Evolutionary conservation across 169 alveolate species (phyloP).

Genomic region (Ichthyophthirius multifiliis): DNA sequence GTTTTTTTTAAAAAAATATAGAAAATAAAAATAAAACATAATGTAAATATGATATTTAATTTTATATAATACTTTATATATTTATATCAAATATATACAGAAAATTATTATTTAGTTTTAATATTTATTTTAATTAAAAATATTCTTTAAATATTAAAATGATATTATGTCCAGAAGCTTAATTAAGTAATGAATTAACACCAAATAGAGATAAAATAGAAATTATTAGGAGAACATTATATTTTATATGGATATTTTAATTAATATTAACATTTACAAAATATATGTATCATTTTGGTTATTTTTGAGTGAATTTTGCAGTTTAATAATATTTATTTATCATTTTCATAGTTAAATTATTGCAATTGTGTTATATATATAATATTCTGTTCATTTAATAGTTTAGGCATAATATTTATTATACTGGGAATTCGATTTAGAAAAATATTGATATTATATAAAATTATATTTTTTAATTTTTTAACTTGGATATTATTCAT

Average conservation of each 20-base stretch:
- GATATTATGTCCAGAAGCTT: background rate
- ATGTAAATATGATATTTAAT: too few relatives aligned
- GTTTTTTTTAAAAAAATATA: too few relatives aligned
- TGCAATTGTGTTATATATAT: slow-evolving; percentile 5
- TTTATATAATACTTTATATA: too few relatives aligned
- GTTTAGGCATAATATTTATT: too few relatives aligned
- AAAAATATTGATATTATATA: too few relatives aligned
- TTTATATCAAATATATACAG: too few relatives aligned
- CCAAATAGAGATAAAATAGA: slow-evolving; percentile 11
- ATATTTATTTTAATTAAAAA: too few relatives aligned
- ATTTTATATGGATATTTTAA: background rate
- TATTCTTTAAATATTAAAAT: background rate
- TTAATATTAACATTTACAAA: background rate
- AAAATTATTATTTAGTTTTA: too few relatives aligned
- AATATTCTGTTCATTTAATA: background rate
- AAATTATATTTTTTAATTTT: too few relatives aligned
- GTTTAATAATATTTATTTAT: background rate
- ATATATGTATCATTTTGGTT: background rate
- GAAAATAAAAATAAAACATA: too few relatives aligned
- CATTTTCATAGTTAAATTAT: background rate
- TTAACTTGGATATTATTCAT: too few relatives aligned
- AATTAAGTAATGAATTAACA: background rate
- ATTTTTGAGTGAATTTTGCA: background rate
- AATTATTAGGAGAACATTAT: background rate
- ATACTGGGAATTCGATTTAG: too few relatives aligned